These are phyloP conservation scores for Kernera saxatilis DNA, from an alignment of 345 rosid genomes.

Conservation along the genomic window DNA sequence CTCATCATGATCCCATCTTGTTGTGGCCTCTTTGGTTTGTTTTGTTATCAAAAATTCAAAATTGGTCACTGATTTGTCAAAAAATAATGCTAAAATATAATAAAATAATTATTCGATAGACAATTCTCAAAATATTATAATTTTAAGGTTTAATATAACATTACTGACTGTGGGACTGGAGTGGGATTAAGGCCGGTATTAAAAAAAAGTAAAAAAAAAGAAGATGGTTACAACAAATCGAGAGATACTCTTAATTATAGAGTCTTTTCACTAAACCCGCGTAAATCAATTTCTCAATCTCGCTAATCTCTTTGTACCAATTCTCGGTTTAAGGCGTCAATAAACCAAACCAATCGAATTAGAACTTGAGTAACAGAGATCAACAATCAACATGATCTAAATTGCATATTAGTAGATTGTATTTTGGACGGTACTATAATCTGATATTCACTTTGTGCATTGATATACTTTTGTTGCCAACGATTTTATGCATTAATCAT, in stretches of 20 bases:
- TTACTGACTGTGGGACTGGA: no score
- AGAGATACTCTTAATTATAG: no score
- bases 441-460: background rate
- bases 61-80: no score
- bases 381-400: background rate
- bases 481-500: background rate
- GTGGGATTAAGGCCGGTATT: no score
- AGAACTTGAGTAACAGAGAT: background rate
- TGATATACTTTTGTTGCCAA: background rate
- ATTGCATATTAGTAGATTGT: background rate
- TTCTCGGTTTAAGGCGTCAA: background rate
- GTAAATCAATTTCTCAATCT: background rate
- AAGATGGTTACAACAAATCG: no score
- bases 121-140: no score
- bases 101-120: no score
- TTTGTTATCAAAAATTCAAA: background rate
- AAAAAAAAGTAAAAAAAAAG: no score
- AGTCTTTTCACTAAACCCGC: background rate
- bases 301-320: background rate
- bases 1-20: slow-evolving; percentile 4
- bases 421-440: background rate
- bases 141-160: no score
- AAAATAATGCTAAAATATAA: no score
- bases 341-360: background rate
- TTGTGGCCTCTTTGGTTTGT: background rate